Evolutionary conservation across 345 rosid species (phyloP).

Genomic region (Psidium guajava): DNA sequence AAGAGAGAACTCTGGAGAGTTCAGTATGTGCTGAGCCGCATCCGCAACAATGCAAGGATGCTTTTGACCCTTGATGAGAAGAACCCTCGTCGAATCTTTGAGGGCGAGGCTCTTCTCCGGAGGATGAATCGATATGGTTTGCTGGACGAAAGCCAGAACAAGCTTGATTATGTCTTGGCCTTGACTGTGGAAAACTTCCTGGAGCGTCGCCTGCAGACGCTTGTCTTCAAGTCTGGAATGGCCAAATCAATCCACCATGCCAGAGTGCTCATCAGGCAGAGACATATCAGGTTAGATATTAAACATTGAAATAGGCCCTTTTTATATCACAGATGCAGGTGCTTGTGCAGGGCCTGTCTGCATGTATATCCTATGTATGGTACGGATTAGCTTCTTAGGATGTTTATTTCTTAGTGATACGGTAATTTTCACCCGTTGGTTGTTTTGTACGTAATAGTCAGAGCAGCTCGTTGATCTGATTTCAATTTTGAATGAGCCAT

Average conservation of each 20-base stretch:
- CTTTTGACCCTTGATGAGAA: slow-evolving; percentile 53
- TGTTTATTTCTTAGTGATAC: not conserved
- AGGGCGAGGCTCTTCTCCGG: slow-evolving; percentile 40
- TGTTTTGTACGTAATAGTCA: not conserved
- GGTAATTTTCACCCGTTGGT: not conserved
- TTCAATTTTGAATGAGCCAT: not conserved
- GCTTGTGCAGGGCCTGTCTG: not conserved
- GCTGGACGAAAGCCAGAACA: slow-evolving; percentile 29
- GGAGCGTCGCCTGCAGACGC: slow-evolving; percentile 38
- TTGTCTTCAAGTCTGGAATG: slow-evolving; percentile 41
- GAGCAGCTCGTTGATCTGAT: not conserved
- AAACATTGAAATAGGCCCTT: not conserved
- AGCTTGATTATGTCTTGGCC: slow-evolving; percentile 38
- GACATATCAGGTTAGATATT: slow-evolving; percentile 36
- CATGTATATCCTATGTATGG: not conserved
- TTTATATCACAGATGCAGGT: not conserved
- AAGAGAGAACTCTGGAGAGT: slow-evolving; percentile 56
- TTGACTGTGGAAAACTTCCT: slow-evolving; percentile 39
- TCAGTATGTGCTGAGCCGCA: slow-evolving; percentile 41
- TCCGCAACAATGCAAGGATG: slow-evolving; percentile 39
- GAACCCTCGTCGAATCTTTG: slow-evolving; percentile 43
- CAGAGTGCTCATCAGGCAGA: slow-evolving; percentile 40
- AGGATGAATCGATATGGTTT: slow-evolving; percentile 41
- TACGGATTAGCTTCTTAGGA: not conserved
- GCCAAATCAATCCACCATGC: slow-evolving; percentile 45